These are phyloP conservation scores for Tolypocladium paradoxum DNA, from an alignment of 2,329 filamentous ascomycete genomes.

Conservation along the genomic window DNA sequence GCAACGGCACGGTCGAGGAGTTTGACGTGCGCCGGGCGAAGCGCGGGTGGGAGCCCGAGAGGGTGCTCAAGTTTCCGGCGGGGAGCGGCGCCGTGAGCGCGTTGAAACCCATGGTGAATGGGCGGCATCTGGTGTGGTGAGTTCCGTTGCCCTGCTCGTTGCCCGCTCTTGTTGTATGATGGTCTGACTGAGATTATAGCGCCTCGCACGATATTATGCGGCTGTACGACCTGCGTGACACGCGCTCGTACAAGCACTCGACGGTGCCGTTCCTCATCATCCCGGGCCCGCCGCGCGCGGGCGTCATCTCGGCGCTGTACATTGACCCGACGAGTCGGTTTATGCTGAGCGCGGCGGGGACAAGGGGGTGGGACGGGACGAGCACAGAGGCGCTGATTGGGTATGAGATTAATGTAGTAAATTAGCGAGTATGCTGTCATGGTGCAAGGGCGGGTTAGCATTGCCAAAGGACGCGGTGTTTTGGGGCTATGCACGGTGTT, in stretches of 20 bases:
- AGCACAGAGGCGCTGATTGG: slow-evolving; percentile 85
- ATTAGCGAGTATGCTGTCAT: no score
- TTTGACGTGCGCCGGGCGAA: slow-evolving; percentile 71
- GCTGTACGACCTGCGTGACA: slow-evolving; percentile 74
- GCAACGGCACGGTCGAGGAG: slow-evolving; percentile 91
- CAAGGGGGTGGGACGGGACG: slow-evolving; percentile 86
- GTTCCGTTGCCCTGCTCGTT: slow-evolving; percentile 15
- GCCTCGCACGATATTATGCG: slow-evolving; percentile 89
- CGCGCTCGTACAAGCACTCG: slow-evolving; percentile 56
- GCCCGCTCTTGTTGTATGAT: not conserved
- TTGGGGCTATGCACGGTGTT: no score
- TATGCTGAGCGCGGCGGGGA: slow-evolving; percentile 87
- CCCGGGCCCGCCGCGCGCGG: slow-evolving; percentile 71
- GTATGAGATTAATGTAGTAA: slow-evolving; percentile 62
- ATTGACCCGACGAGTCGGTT: slow-evolving; percentile 81
- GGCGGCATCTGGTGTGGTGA: slow-evolving; percentile 74
- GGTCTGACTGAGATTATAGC: slow-evolving; percentile 28
- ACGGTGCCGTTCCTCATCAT: slow-evolving; percentile 93
- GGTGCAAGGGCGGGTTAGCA: no score
- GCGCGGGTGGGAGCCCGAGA: slow-evolving; percentile 58
- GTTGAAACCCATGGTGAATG: slow-evolving; percentile 83
- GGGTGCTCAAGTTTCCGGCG: slow-evolving; percentile 76
- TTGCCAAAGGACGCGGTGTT: no score
- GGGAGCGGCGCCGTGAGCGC: slow-evolving; percentile 87
- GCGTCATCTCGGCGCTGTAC: slow-evolving; percentile 77